Percentiles rank a stretch among this genome's conserved stretches.
Evolutionary conservation across 768 basidiomycete genomes (phyloP).

Genomic region (Boletus rufocinnamomeus): DNA sequence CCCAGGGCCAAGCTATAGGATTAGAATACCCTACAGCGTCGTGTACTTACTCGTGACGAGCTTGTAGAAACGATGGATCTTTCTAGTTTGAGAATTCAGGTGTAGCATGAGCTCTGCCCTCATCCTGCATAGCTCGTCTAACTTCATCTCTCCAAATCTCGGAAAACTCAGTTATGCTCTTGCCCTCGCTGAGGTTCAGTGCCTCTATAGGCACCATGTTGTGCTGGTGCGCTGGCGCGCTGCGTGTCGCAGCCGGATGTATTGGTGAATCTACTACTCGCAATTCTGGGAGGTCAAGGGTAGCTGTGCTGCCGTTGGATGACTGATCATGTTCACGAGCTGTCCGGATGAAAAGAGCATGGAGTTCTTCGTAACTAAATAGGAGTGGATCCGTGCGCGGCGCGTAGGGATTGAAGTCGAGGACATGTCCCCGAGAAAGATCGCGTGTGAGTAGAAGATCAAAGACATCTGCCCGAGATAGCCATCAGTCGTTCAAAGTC

Average conservation of each 20-base stretch:
- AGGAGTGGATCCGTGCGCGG: slow-evolving; percentile 85
- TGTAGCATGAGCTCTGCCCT: background rate
- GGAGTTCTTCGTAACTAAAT: slow-evolving; percentile 80
- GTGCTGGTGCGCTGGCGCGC: slow-evolving; percentile 75
- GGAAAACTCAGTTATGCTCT: slow-evolving; percentile 72
- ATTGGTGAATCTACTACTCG: slow-evolving; percentile 71
- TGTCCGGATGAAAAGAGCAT: slow-evolving; percentile 34
- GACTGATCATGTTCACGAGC: slow-evolving; percentile 1
- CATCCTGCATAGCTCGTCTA: slow-evolving; percentile 32
- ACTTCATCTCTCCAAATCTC: slow-evolving; percentile 62
- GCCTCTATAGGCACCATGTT: slow-evolving; percentile 94
- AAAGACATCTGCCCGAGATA: slow-evolving; percentile 58
- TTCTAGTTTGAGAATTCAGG: background rate
- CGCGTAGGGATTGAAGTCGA: slow-evolving; percentile 92
- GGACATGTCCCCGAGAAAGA: slow-evolving; percentile 69
- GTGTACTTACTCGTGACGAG: background rate
- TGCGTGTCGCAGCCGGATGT: slow-evolving; percentile 68
- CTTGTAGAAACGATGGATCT: background rate
- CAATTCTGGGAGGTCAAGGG: slow-evolving; percentile 41
- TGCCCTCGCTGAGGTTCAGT: slow-evolving; percentile 73
- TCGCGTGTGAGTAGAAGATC: slow-evolving; percentile 88
- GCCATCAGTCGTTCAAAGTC: background rate
- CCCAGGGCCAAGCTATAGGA: slow-evolving; percentile 25
- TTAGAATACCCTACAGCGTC: slow-evolving; percentile 2
- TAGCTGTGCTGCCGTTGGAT: background rate